Base-by-base conservation (phyloP, 306 rosid genomes). In the Malus fusca region DNA sequence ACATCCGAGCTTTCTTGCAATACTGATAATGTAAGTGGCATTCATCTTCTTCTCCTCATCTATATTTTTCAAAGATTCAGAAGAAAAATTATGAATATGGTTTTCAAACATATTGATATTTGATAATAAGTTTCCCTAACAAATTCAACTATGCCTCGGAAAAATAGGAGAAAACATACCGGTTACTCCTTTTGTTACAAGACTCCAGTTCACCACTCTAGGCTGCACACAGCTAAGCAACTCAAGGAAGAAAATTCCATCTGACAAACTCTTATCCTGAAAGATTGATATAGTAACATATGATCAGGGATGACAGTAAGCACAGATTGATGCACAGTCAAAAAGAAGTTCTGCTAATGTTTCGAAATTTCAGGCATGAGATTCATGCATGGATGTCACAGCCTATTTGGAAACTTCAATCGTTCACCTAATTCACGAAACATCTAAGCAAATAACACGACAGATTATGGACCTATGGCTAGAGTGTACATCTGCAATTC, bases 1-100 rank as follows among this genome's bases (percentile, higher is more conserved):
- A 77, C 99, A 95, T 23, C 99, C 99, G 17, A 95, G 96, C 90
- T 95, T 95, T 79, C 99, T 89, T 66, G 99, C 99, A 82, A 92
- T 92, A 53, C 99, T 95, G 83, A 95, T 95, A 69, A 95, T 90
- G 92, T 92, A 95, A 28, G 93, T 88, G 19, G 97, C 99, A 25
- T 95, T 95, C 99, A 95, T 90, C 87, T 87, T 92, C 83, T 89
- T 95, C 88, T 90, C 96, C 82, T 95, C 92, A 5, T 92, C 99
- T 95, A 83, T 77, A 81, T 66, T 77, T 46, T 52, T 28, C 77
- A 71, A 19, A 33, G 76, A 62, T 63, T 56, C 18, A 68, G 11
- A 66, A 37, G 35, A 26, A 19, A 46, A 22, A 56, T 68, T 60
- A 40, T 56, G 2, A 37, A 26, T 11, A 68, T 56, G 23, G 23